Evolutionary conservation across 495 filamentous ascomycete species (phyloP).

Genomic region (Daldinia bambusicola): DNA sequence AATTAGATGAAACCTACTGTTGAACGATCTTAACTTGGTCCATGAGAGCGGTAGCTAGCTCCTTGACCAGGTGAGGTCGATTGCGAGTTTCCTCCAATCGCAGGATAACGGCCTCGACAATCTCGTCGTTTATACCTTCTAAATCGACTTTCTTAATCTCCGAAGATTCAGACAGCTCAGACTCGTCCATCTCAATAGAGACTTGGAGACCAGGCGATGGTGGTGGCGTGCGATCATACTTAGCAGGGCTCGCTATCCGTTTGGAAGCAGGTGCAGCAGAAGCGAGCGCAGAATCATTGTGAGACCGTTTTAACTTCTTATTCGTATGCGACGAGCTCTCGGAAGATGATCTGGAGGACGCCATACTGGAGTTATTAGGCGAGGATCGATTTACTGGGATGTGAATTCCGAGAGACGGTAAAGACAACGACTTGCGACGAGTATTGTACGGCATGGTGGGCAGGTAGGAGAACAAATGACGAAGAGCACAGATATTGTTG

Average conservation of each 20-base stretch:
- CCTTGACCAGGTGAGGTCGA: constrained; percentile 92
- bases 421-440: constrained; percentile 93
- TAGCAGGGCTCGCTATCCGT: constrained; percentile 48
- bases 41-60: constrained; percentile 84
- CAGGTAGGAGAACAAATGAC: constrained; percentile 32
- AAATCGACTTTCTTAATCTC: constrained; percentile 73
- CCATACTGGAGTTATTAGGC: constrained; percentile 45
- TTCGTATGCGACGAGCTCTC: constrained; percentile 69
- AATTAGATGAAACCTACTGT: constrained; percentile 71
- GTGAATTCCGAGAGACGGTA: constrained; percentile 92
- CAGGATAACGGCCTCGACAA: constrained; percentile 90
- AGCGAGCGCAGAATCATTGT: constrained; percentile 57
- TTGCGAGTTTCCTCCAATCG: constrained; percentile 94
- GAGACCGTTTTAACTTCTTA: constrained; percentile 86
- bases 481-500: constrained; percentile 39
- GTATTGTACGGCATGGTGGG: constrained; percentile 94
- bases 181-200: constrained; percentile 58
- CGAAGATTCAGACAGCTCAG: constrained; percentile 43
- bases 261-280: constrained; percentile 55
- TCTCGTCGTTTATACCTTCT: constrained; percentile 91
- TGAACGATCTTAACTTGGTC: constrained; percentile 83
- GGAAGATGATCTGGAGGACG: constrained; percentile 53
- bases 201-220: constrained; percentile 73
- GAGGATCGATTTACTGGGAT: constrained; percentile 67
- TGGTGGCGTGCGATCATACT: constrained; percentile 82